Evolutionary conservation across 129 eudicot genomes (phyloP).

Genomic region (Flaveria robusta): DNA sequence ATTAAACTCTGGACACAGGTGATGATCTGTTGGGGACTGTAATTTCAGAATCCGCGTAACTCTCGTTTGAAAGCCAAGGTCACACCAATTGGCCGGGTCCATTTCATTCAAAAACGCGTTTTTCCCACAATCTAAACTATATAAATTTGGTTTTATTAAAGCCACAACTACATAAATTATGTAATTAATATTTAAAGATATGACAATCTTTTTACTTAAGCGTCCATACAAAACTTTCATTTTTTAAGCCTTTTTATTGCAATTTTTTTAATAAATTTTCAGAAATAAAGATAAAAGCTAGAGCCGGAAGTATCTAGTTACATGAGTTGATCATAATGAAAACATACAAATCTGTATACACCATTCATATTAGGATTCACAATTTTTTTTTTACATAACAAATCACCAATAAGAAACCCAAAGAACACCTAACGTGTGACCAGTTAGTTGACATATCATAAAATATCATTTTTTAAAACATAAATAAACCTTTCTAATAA

Average conservation of each 20-base stretch:
- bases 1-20: constrained; percentile 13
- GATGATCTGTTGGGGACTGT: constrained; percentile 34
- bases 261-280: no score
- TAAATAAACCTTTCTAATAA: no score
- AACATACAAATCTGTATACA: no score
- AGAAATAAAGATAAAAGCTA: no score
- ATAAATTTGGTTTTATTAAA: neutral
- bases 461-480: no score
- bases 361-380: no score
- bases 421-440: no score
- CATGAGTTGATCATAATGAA: neutral
- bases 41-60: constrained; percentile 27
- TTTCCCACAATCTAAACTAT: neutral
- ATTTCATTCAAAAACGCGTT: constrained; percentile 27
- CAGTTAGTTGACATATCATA: no score
- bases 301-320: no score
- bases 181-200: neutral
- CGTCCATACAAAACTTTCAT: neutral
- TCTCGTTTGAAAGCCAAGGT: constrained; percentile 2
- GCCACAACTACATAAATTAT: neutral
- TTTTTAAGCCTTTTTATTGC: neutral
- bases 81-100: neutral
- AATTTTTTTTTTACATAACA: no score
- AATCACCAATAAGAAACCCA: no score
- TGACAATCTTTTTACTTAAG: neutral